These are phyloP conservation scores for Umbelopsis isabellina DNA, from an alignment of 192 early-diverging fungal species.

Conservation along the genomic window DNA sequence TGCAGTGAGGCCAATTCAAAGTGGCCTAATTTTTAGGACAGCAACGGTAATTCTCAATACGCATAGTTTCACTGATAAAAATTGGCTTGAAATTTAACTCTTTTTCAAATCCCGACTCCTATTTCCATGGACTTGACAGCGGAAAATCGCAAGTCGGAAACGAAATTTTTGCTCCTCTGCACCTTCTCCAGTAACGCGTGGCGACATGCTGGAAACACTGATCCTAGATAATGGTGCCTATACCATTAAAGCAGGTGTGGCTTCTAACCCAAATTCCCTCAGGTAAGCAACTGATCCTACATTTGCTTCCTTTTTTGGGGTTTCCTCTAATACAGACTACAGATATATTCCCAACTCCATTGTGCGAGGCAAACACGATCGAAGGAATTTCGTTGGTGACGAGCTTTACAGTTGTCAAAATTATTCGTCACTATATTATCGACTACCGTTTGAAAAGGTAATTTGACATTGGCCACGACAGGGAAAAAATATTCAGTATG, in stretches of 20 bases:
- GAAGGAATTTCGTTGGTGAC: slow-evolving; percentile 68
- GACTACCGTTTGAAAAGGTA: slow-evolving; percentile 81
- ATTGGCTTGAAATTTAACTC: too few relatives aligned
- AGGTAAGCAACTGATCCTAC: slow-evolving; percentile 18
- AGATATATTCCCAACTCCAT: slow-evolving; percentile 63
- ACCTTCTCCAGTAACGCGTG: neutral
- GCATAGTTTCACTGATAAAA: too few relatives aligned
- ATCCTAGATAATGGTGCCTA: slow-evolving; percentile 76
- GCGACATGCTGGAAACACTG: slow-evolving; percentile 38
- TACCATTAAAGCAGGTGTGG: slow-evolving; percentile 65
- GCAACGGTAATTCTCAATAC: too few relatives aligned
- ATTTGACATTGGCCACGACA: neutral
- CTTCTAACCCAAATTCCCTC: slow-evolving; percentile 35
- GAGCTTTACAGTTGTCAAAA: slow-evolving; percentile 64
- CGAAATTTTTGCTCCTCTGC: neutral
- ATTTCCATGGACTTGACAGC: too few relatives aligned
- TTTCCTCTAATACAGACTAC: slow-evolving; percentile 9
- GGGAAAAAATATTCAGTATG: neutral
- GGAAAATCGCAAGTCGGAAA: too few relatives aligned
- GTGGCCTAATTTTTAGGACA: too few relatives aligned
- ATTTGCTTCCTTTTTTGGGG: neutral
- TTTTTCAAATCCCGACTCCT: too few relatives aligned
- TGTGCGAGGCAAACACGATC: slow-evolving; percentile 59
- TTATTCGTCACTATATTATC: slow-evolving; percentile 72
- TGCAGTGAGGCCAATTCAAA: too few relatives aligned